Conservation (phyloP, 257 asterid species). For the Primulina tabacum region DNA sequence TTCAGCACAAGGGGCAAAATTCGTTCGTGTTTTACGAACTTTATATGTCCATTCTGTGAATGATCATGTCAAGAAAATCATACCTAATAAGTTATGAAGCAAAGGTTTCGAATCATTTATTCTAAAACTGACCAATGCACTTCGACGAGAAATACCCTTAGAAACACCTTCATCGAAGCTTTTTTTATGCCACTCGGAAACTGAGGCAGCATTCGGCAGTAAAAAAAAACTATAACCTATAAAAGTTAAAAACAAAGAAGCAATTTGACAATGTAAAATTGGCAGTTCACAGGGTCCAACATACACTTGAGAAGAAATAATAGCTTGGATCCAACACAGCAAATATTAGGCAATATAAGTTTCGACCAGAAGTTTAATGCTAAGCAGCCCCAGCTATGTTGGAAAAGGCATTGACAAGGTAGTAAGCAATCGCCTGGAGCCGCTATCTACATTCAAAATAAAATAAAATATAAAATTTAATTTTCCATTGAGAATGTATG, state of each 20-base stretch:
- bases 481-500: constrained; percentile 25
- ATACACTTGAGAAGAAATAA: constrained; percentile 17
- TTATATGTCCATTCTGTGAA: constrained; percentile 13
- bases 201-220: constrained; percentile 3
- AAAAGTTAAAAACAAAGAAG: not conserved
- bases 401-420: constrained; percentile 36
- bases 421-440: constrained; percentile 36
- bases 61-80: constrained; percentile 25
- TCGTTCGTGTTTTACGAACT: not conserved
- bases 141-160: not conserved
- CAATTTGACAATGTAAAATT: not conserved
- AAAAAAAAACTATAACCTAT: too few relatives aligned
- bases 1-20: not conserved
- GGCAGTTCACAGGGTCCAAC: constrained; percentile 16
- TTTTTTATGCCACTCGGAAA: not conserved
- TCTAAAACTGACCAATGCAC: too few relatives aligned
- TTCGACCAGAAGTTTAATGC: constrained; percentile 26
- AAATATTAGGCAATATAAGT: constrained; percentile 18
- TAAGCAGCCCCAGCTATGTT: constrained; percentile 44
- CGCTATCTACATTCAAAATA: constrained; percentile 26
- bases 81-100: too few relatives aligned
- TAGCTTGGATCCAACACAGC: constrained; percentile 30
- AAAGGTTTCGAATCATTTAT: too few relatives aligned
- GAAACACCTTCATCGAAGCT: not conserved
- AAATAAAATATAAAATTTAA: constrained; percentile 1